Conservation (phyloP, 1,284 basidiomycete genomes). For the Trametes sp. region DNA sequence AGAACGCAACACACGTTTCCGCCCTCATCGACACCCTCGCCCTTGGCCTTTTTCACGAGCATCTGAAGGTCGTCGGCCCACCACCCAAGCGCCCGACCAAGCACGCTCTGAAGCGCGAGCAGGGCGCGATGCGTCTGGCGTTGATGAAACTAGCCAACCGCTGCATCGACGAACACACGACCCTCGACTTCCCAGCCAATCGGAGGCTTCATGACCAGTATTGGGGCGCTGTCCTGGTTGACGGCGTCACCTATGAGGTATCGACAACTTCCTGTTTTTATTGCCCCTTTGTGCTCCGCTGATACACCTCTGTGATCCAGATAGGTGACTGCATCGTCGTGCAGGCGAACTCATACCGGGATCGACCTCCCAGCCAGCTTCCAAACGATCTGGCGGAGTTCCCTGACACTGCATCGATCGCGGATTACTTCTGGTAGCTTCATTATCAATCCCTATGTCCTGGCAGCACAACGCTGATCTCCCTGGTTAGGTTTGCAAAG, state of each 20-base stretch:
- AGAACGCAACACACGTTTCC: slow-evolving; percentile 66
- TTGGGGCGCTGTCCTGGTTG: slow-evolving; percentile 44
- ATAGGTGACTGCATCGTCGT: slow-evolving; percentile 64
- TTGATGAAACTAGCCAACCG: slow-evolving; percentile 23
- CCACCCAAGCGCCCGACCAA: slow-evolving; percentile 37
- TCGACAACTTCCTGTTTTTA: slow-evolving; percentile 17
- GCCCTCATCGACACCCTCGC: slow-evolving; percentile 61
- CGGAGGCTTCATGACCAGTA: slow-evolving; percentile 28
- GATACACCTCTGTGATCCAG: slow-evolving; percentile 42
- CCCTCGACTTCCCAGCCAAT: slow-evolving; percentile 20
- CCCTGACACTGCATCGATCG: slow-evolving; percentile 48
- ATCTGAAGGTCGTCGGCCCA: slow-evolving; percentile 58
- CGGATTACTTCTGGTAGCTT: slow-evolving; percentile 68
- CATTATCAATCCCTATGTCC: slow-evolving; percentile 5
- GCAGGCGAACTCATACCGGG: slow-evolving; percentile 46
- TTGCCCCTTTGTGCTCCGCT: slow-evolving; percentile 2
- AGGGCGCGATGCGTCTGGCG: slow-evolving; percentile 13
- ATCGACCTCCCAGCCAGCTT: slow-evolving; percentile 35
- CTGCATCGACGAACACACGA: slow-evolving; percentile 5
- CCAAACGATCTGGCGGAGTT: slow-evolving; percentile 43
- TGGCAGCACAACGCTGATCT: neutral
- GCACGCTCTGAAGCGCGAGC: slow-evolving; percentile 15
- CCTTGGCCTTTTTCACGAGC: slow-evolving; percentile 56
- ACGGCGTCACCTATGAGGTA: slow-evolving; percentile 48
- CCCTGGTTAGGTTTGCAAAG: slow-evolving; percentile 69